Base-by-base conservation (phyloP, 768 basidiomycete species). In the Multifurca ochricompacta region DNA sequence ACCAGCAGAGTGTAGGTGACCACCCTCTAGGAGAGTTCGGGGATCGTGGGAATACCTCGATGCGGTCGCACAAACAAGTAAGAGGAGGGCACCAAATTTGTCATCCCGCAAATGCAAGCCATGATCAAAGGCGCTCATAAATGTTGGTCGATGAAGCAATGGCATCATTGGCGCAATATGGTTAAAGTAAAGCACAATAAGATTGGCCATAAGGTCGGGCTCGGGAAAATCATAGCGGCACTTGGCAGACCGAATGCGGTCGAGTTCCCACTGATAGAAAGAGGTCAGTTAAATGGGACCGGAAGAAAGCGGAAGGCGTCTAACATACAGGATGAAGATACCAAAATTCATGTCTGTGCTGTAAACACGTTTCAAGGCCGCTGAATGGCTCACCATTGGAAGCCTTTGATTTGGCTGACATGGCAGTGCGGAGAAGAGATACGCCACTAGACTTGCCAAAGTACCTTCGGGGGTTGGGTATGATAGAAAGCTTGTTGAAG, bases 1-100 rank as follows among this genome's bases (percentile, higher is more conserved):
- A 13, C 69, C 69, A 5, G 66, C 65, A 0, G 70, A 70, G 58
- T 73, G 73, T 27, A 49, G 48, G 27, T 58, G 59, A 34, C 40
- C 44, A 6, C 43, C 49, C 16, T 45, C 43, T 3, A 51, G 40
- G 13, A 54, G 53, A 8, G 44, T 50, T 44, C 58, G 46, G 2
- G 53, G 53, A 31, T 61, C 60, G 19, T 21, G 4, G 27, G 60
- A 59, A 35, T 41, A 56, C 18, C 58, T 48, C 3, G 60, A 42
- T 10, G 50, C 58, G 2, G 40, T 51, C 3, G 58, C 58, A 48
- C 60, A 61, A 6, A 61, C 58, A 2, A 61, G 53, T 23, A 59
- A 51, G 2, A 61, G 31, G 13, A 61, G 31, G 3, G 58, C 50
- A 3, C 34, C 58, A 39, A 61, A 61, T 19, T 48, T 54, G 21